Conservation (phyloP, 1,284 basidiomycete species). For the Clitocybe nebularis region DNA sequence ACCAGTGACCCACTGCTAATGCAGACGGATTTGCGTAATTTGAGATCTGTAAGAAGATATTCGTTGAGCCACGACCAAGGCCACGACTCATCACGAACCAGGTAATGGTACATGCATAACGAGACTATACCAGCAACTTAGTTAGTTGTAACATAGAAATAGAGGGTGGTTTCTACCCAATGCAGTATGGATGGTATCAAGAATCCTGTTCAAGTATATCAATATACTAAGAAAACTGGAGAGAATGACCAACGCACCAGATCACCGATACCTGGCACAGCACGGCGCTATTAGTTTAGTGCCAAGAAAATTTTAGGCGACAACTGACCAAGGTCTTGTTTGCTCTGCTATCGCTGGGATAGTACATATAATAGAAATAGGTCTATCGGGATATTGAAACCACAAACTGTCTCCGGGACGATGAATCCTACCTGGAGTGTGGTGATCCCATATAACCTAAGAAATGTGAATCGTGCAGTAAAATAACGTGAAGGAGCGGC, state of each 20-base stretch:
- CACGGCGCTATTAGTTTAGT: background rate
- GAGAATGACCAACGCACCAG: slow-evolving; percentile 18
- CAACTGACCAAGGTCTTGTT: slow-evolving; percentile 13
- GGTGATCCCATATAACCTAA: slow-evolving; percentile 18
- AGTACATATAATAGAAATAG: slow-evolving; percentile 16
- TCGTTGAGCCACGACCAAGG: background rate
- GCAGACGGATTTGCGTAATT: slow-evolving; percentile 30
- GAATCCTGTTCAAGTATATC: slow-evolving; percentile 25
- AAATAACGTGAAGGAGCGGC: background rate
- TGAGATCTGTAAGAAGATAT: slow-evolving; percentile 23
- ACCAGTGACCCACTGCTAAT: slow-evolving; percentile 29
- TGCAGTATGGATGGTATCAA: slow-evolving; percentile 27
- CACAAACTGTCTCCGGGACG: background rate
- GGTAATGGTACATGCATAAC: slow-evolving; percentile 32
- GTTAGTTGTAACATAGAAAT: background rate
- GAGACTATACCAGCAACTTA: slow-evolving; percentile 21
- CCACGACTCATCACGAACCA: slow-evolving; percentile 20
- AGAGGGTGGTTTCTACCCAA: slow-evolving; percentile 19
- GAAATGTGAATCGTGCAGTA: background rate
- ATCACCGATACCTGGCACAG: slow-evolving; percentile 22
- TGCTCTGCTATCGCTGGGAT: slow-evolving; percentile 12
- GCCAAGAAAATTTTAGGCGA: background rate
- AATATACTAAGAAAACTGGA: background rate
- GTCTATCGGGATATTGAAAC: slow-evolving; percentile 7
- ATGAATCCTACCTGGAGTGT: slow-evolving; percentile 13